Conservation (phyloP, 495 filamentous ascomycete species). For the Talaromyces proteolyticus region DNA sequence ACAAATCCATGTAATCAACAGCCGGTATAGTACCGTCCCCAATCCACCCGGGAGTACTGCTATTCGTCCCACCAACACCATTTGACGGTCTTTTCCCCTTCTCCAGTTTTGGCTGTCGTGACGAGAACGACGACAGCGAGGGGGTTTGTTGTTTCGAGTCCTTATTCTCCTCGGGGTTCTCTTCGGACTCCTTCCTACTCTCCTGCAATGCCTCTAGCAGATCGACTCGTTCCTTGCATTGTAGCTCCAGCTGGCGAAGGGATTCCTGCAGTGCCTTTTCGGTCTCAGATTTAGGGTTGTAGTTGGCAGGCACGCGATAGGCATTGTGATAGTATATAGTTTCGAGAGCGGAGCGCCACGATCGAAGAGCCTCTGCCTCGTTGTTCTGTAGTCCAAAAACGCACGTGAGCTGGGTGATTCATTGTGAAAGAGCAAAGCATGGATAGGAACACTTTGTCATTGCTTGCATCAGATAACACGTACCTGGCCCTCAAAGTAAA, state of each 20-base stretch:
- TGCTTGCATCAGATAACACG: not conserved
- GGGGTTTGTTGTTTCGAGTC: constrained; percentile 1
- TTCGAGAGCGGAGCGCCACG: constrained; percentile 87
- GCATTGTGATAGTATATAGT: constrained; percentile 87
- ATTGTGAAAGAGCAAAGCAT: constrained; percentile 1
- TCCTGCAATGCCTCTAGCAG: constrained; percentile 74
- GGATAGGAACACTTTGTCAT: no score
- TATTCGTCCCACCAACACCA: constrained; percentile 11
- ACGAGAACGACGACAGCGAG: not conserved
- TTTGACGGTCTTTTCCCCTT: constrained; percentile 11
- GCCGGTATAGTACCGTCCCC: constrained; percentile 77
- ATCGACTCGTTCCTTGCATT: constrained; percentile 92
- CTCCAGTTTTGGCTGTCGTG: constrained; percentile 6
- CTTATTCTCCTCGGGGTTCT: constrained; percentile 18
- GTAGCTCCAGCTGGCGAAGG: constrained; percentile 74
- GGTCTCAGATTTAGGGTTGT: constrained; percentile 73
- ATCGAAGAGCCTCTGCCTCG: constrained; percentile 83
- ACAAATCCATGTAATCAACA: constrained; percentile 69
- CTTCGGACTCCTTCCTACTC: constrained; percentile 60
- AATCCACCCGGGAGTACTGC: constrained; percentile 52
- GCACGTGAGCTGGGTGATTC: not conserved
- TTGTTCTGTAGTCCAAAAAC: constrained; percentile 61
- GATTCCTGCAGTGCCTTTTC: constrained; percentile 80
- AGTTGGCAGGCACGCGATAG: constrained; percentile 61
- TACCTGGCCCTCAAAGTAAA: constrained; percentile 92